Base-by-base conservation (phyloP, 331 rosid genomes). In the Acacia concinna region DNA sequence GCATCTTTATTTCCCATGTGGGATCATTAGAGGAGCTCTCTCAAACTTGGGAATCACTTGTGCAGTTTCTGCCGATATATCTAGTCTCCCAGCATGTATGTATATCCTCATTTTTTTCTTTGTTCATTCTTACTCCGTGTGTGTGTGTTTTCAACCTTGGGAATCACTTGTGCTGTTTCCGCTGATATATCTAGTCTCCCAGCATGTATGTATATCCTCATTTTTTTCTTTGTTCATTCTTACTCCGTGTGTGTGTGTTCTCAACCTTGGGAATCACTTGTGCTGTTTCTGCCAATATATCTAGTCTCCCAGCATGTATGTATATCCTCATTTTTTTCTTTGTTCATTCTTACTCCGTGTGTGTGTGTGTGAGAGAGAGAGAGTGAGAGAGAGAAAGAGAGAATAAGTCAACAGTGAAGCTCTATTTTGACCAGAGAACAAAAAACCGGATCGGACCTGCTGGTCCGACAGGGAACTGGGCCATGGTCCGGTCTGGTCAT, bases 1-100 rank as follows among this genome's bases (percentile, higher is more conserved):
- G 99, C 94, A 93, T 87, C 90, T 95, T 8, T 92, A 95, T 82
- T 95, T 93, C 81, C 97, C 99, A 0, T 95, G 99, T 5, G 99
- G 99, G 80, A 88, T 95, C 84, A 95, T 95, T 65, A 89, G 97
- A 71, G 98, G 99, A 21, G 99, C 98, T 83, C 98, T 95, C 71
- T 89, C 97, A 74, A 95, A 95, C 85, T 87, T 95, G 86, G 99
- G 99, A 75, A 93, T 95, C 81, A 90, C 98, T 65, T 95, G 99
- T 78, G 96, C 99, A 21, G 99, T 95, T 77, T 87, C 99, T 79
- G 97, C 98, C 0, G 98, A 95, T 71, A 90, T 89, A 46, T 91
- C 99, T 49, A 89, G 79, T 72, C 94, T 93, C 54, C 99, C 99
- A 54, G 96, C 99, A 66, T 95, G 99, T 95, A 77, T 73, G 98